Percentiles rank a stretch among this genome's conserved stretches.
Evolutionary conservation across 371 early-diverging fungal species (phyloP).

Genomic region (Mucor indicus): DNA sequence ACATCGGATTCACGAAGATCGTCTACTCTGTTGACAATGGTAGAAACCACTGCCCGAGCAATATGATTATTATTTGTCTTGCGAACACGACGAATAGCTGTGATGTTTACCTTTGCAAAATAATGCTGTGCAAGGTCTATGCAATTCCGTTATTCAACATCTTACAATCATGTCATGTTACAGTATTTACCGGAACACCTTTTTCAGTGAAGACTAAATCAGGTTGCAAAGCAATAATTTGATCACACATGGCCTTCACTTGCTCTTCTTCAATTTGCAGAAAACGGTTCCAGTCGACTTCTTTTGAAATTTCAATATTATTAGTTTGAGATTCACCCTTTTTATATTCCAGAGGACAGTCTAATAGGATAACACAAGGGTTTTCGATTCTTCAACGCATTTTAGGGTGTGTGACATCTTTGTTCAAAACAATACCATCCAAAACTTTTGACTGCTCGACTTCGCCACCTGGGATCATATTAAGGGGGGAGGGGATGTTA

Average conservation of each 20-base stretch:
- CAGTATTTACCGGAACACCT: conserved; percentile 87
- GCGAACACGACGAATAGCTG: conserved; percentile 98
- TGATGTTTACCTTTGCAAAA: conserved; percentile 96
- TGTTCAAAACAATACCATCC: conserved; percentile 99
- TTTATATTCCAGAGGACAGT: conserved; percentile 99
- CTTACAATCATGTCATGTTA: too few relatives aligned
- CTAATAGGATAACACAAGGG: conserved; percentile 96
- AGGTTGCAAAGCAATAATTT: conserved; percentile 95
- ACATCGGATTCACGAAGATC: conserved; percentile 96
- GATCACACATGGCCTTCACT: conserved; percentile 94
- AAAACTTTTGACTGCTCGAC: conserved; percentile 95
- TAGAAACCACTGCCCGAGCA: conserved; percentile 98
- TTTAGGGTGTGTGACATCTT: conserved; percentile 99
- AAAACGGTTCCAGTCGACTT: conserved; percentile 95
- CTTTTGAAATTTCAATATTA: conserved; percentile 97
- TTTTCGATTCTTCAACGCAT: conserved; percentile 99
- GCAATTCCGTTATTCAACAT: background rate
- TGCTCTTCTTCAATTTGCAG: conserved; percentile 99
- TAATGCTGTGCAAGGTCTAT: conserved; percentile 96
- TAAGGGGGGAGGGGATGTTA: background rate
- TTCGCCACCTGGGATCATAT: conserved; percentile 93
- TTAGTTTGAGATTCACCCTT: conserved; percentile 99
- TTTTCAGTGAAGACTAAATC: conserved; percentile 99
- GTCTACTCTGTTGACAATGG: conserved; percentile 96
- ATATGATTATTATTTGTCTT: conserved; percentile 99